Evolutionary conservation across 1,284 basidiomycete genomes (phyloP).

Genomic region (Melanopsichium pennsylvanicum): DNA sequence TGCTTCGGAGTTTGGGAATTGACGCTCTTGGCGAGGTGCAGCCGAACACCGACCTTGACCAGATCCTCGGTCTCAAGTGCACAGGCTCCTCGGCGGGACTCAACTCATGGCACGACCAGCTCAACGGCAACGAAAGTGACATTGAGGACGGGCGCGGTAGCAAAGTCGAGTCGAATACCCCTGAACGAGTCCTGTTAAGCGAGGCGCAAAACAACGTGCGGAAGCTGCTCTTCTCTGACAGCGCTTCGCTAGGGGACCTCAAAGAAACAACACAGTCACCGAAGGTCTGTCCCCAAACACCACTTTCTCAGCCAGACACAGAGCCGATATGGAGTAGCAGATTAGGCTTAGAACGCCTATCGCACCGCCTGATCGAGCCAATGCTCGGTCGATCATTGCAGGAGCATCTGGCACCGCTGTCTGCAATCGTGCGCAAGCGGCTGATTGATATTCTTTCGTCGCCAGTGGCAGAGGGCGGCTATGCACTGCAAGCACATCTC

Average conservation of each 20-base stretch:
- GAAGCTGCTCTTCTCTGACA: constrained; percentile 21
- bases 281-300: constrained; percentile 11
- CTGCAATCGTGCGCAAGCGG: constrained; percentile 35
- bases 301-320: constrained; percentile 20
- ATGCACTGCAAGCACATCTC: constrained; percentile 29
- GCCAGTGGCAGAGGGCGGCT: constrained; percentile 27
- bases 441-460: constrained; percentile 29
- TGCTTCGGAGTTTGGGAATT: constrained; percentile 42
- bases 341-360: background rate
- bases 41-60: constrained; percentile 14
- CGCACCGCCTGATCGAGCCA: constrained; percentile 30
- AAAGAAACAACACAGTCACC: background rate
- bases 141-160: background rate
- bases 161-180: too few species aligned
- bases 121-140: background rate
- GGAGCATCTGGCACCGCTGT: constrained; percentile 35
- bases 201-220: constrained; percentile 8
- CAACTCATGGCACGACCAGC: background rate
- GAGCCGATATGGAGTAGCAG: constrained; percentile 1
- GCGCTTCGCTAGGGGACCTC: too few species aligned
- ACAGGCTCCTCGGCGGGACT: background rate
- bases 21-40: constrained; percentile 37
- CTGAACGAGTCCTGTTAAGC: background rate
- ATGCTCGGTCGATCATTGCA: constrained; percentile 22
- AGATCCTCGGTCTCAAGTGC: constrained; percentile 10